Evolutionary conservation across 306 rosid genomes (phyloP).

Genomic region (Quercus variabilis): DNA sequence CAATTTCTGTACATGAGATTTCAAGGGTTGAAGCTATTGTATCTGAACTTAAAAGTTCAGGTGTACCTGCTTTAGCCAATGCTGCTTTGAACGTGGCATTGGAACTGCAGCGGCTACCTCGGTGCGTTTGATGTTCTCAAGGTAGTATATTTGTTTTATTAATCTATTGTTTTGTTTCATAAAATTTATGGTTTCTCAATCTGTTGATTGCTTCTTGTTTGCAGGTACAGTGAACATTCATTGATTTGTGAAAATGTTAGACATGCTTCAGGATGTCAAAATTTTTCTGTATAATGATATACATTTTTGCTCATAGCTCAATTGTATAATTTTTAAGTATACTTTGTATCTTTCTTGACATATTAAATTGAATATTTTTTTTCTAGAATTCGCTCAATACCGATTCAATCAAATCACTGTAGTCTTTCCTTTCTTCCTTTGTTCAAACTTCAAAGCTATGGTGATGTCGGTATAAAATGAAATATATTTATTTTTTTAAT

Average conservation of each 20-base stretch:
- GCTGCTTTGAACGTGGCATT: constrained; percentile 67
- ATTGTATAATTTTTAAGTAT: constrained; percentile 29
- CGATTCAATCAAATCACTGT: background rate
- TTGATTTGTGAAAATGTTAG: constrained; percentile 2
- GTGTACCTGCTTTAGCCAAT: constrained; percentile 53
- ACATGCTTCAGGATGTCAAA: constrained; percentile 5
- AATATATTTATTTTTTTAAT: background rate
- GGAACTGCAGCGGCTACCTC: constrained; percentile 95
- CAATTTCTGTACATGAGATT: constrained; percentile 72
- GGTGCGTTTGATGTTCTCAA: constrained; percentile 55
- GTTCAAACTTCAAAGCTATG: background rate
- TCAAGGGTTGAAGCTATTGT: constrained; percentile 67
- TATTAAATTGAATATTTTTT: background rate
- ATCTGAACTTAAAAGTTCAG: constrained; percentile 75
- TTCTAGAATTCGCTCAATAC: background rate
- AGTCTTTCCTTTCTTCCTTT: background rate
- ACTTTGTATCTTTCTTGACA: constrained; percentile 29
- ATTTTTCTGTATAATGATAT: constrained; percentile 1
- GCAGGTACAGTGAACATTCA: constrained; percentile 15
- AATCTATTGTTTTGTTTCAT: background rate
- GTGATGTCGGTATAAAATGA: background rate
- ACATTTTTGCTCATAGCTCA: background rate
- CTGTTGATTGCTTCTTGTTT: constrained; percentile 16
- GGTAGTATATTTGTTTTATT: constrained; percentile 23
- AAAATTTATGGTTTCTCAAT: constrained; percentile 1